Evolutionary conservation across 176 grass and related monocot species (phyloP).

Genomic region (Triticum aestivum): IWGSC_CS_RefSeq_v2.1 NC_057800.1:255282477-255282976

Average conservation of each 20-base stretch:
- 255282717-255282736: slow-evolving; percentile 23
- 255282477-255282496: slow-evolving; percentile 95
- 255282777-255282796: background rate
- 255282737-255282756: background rate
- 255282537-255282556: slow-evolving; percentile 80
- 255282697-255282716: slow-evolving; percentile 96
- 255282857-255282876: background rate
- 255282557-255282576: slow-evolving; percentile 99
- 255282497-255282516: slow-evolving; percentile 99
- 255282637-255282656: slow-evolving; percentile 99
- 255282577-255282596: slow-evolving; percentile 98
- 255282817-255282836: background rate
- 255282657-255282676: slow-evolving; percentile 94
- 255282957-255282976: slow-evolving; percentile 92
- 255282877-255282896: background rate
- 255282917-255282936: background rate
- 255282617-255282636: slow-evolving; percentile 99
- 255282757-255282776: background rate
- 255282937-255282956: background rate
- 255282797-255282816: background rate
- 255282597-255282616: slow-evolving; percentile 93
- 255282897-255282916: background rate
- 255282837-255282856: background rate
- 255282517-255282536: slow-evolving; percentile 95
- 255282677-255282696: slow-evolving; percentile 98